A percentile compares a stretch with the other conserved stretches of the same genome.
Conservation (phyloP, 2,329 filamentous ascomycete species). For the Aureobasidium leucospermi region DNA sequence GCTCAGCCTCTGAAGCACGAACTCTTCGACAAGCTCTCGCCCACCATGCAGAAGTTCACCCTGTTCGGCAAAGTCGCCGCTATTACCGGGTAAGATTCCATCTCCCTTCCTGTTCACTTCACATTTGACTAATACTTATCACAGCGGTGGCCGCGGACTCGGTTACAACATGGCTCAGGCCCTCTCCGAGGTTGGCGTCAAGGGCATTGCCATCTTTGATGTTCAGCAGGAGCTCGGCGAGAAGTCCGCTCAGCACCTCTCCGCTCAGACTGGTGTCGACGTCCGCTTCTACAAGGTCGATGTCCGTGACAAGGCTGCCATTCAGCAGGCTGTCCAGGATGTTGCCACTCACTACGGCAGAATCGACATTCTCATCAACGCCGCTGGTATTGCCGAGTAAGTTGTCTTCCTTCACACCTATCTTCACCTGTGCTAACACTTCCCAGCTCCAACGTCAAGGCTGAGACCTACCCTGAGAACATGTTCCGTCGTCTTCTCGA, state of each 20-base stretch:
- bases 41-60: slow-evolving; percentile 62
- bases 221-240: slow-evolving; percentile 70
- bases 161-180: slow-evolving; percentile 75
- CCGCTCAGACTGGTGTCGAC: slow-evolving; percentile 64
- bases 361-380: slow-evolving; percentile 71
- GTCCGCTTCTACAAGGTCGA: slow-evolving; percentile 74
- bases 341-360: slow-evolving; percentile 60
- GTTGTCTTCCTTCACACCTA: slow-evolving; percentile 19
- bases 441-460: slow-evolving; percentile 66
- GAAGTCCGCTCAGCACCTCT: slow-evolving; percentile 60
- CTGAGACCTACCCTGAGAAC: slow-evolving; percentile 67
- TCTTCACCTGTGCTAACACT: neutral
- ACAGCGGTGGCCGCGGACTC: slow-evolving; percentile 65
- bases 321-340: slow-evolving; percentile 61
- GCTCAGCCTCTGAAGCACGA: slow-evolving; percentile 25
- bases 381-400: slow-evolving; percentile 69
- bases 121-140: slow-evolving; percentile 22
- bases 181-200: slow-evolving; percentile 67
- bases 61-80: slow-evolving; percentile 65
- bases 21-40: slow-evolving; percentile 48
- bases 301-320: slow-evolving; percentile 63
- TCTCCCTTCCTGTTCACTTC: neutral
- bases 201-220: slow-evolving; percentile 68
- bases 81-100: slow-evolving; percentile 55
- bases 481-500: slow-evolving; percentile 67